Evolutionary conservation across 2,329 filamentous ascomycete species (phyloP).

Genomic region (Teratosphaeria epicoccoides): DNA sequence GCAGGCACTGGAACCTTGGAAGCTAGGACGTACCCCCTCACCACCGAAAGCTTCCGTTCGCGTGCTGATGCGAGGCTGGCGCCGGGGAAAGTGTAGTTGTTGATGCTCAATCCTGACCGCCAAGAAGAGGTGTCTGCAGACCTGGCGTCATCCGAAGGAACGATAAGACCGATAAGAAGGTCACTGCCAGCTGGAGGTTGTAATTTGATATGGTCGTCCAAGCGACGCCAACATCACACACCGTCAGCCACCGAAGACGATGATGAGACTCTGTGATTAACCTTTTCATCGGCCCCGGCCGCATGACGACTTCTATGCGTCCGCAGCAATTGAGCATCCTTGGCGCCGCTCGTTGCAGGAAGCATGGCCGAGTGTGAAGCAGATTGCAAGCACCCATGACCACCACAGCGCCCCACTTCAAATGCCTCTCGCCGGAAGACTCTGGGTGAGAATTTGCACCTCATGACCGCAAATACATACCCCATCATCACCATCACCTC

Average conservation of each 20-base stretch:
- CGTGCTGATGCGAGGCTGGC: background rate
- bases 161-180: background rate
- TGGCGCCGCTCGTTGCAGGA: background rate
- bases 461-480: background rate
- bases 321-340: background rate
- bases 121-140: too few species aligned
- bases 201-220: background rate
- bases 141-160: background rate
- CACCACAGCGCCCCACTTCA: background rate
- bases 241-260: background rate
- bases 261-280: background rate
- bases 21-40: too few species aligned
- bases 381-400: background rate
- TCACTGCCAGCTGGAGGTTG: too few species aligned
- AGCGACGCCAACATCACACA: background rate
- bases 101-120: too few species aligned
- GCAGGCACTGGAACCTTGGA: too few species aligned
- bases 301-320: background rate
- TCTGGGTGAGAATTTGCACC: background rate
- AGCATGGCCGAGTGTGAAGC: background rate
- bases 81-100: background rate
- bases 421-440: background rate
- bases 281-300: constrained; percentile 2
- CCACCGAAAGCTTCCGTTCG: too few species aligned
- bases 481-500: background rate